phyloP scores from a whole-genome alignment of 2,329 filamentous ascomycete genomes.

The Exserohilum rostratum region DNA sequence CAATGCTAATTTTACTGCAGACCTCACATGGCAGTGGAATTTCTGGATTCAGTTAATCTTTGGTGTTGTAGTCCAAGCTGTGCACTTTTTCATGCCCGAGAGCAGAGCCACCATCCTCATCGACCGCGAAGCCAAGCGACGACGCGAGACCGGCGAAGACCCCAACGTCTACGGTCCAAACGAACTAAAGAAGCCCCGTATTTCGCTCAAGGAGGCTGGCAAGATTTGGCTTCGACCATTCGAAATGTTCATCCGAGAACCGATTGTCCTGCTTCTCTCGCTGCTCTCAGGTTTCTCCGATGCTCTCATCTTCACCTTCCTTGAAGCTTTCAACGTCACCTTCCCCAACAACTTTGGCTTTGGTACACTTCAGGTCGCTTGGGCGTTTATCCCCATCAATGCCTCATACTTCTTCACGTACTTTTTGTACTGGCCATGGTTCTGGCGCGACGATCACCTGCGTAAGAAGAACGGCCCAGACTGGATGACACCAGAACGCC shows the following conservation, averaged over 20 bases:
- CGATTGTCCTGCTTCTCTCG: slow-evolving; percentile 73
- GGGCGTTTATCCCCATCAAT: slow-evolving; percentile 59
- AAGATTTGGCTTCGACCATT: slow-evolving; percentile 59
- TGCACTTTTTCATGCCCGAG: slow-evolving; percentile 73
- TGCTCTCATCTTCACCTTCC: slow-evolving; percentile 77
- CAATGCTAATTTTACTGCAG: slow-evolving; percentile 46
- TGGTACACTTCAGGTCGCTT: slow-evolving; percentile 60
- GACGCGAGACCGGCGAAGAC: slow-evolving; percentile 65
- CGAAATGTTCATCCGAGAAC: slow-evolving; percentile 74
- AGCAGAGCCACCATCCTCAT: slow-evolving; percentile 76
- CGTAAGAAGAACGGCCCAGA: slow-evolving; percentile 47
- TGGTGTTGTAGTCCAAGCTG: slow-evolving; percentile 68
- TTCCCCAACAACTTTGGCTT: slow-evolving; percentile 69
- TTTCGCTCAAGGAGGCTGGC: slow-evolving; percentile 44
- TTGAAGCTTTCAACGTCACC: slow-evolving; percentile 71
- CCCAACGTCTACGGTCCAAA: slow-evolving; percentile 72
- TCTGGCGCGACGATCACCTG: slow-evolving; percentile 49
- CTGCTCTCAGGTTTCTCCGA: slow-evolving; percentile 76
- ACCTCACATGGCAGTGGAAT: slow-evolving; percentile 69
- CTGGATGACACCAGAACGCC: slow-evolving; percentile 63
- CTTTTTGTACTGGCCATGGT: slow-evolving; percentile 62
- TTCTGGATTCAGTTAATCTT: slow-evolving; percentile 87
- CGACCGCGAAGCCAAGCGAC: slow-evolving; percentile 75
- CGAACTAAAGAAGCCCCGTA: slow-evolving; percentile 59
- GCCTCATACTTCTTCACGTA: slow-evolving; percentile 70